Percentiles rank a stretch among this genome's conserved stretches.
phyloP scores from a whole-genome alignment of 768 basidiomycete species.

The Chiua virens region DNA sequence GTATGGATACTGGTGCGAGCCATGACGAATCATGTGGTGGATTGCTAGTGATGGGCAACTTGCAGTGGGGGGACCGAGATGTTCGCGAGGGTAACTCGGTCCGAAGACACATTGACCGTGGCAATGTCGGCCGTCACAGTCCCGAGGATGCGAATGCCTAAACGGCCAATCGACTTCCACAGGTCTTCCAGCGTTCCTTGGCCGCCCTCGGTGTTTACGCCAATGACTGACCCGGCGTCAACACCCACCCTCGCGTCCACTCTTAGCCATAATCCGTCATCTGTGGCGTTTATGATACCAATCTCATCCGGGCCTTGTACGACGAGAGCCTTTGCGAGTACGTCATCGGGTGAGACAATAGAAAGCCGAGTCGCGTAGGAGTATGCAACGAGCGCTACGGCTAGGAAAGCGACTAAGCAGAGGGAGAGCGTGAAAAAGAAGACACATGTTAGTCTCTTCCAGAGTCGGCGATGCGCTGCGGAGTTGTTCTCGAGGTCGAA shows the following conservation, averaged over 20 bases:
- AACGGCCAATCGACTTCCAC: slow-evolving; percentile 69
- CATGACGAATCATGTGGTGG: slow-evolving; percentile 47
- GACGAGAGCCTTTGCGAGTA: slow-evolving; percentile 55
- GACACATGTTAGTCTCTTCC: slow-evolving; percentile 40
- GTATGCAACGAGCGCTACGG: slow-evolving; percentile 56
- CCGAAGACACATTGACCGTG: slow-evolving; percentile 49
- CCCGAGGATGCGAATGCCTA: slow-evolving; percentile 59
- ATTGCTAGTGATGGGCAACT: slow-evolving; percentile 47
- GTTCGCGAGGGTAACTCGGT: slow-evolving; percentile 42
- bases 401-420: slow-evolving; percentile 45
- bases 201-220: slow-evolving; percentile 46
- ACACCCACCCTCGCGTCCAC: slow-evolving; percentile 60
- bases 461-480: slow-evolving; percentile 27
- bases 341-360: slow-evolving; percentile 53
- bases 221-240: slow-evolving; percentile 64
- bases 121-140: slow-evolving; percentile 56
- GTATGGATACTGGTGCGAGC: slow-evolving; percentile 54
- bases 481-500: slow-evolving; percentile 20
- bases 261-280: slow-evolving; percentile 59
- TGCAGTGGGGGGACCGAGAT: slow-evolving; percentile 51
- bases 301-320: slow-evolving; percentile 61
- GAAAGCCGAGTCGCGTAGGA: slow-evolving; percentile 63
- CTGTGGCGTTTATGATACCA: slow-evolving; percentile 62
- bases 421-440: slow-evolving; percentile 58
- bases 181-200: slow-evolving; percentile 46